Conservation (phyloP, 2,329 filamentous ascomycete genomes). For the Fusarium metavorans region DNA sequence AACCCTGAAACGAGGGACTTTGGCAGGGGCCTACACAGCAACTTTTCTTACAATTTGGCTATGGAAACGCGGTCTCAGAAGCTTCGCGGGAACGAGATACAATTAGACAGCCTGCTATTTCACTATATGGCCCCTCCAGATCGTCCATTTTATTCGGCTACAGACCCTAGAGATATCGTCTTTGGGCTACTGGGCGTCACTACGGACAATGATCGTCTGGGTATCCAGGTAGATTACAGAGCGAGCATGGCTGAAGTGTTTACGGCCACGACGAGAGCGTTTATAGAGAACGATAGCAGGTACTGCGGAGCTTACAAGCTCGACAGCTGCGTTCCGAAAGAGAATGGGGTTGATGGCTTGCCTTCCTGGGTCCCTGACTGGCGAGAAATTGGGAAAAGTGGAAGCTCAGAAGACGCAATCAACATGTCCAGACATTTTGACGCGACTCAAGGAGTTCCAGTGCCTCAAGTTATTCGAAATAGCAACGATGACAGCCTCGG, state of each 20-base stretch:
- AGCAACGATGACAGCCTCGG: neutral
- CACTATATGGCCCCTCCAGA: accelerated
- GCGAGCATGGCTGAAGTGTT: neutral
- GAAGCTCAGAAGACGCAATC: neutral
- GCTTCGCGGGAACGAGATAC: neutral
- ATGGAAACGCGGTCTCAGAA: neutral
- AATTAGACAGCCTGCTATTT: neutral
- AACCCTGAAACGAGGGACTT: too few relatives aligned
- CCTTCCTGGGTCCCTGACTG: conserved; percentile 15
- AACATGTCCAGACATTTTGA: neutral
- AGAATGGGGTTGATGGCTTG: neutral
- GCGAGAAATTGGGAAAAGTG: conserved; percentile 6
- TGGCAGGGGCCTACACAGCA: neutral
- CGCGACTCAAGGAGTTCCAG: neutral
- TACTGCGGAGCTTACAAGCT: neutral
- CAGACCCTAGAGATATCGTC: conserved; percentile 34
- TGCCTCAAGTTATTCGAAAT: neutral
- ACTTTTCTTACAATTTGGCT: neutral
- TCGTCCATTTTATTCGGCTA: neutral
- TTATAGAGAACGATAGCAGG: neutral
- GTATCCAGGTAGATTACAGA: neutral
- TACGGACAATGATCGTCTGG: neutral
- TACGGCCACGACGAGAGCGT: neutral
- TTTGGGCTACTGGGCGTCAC: conserved; percentile 34
- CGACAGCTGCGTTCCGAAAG: neutral